Percentiles rank a stretch among this genome's conserved stretches.
phyloP scores from a whole-genome alignment of 2,329 filamentous ascomycete genomes.

The Scortechinia acanthostroma region DNA sequence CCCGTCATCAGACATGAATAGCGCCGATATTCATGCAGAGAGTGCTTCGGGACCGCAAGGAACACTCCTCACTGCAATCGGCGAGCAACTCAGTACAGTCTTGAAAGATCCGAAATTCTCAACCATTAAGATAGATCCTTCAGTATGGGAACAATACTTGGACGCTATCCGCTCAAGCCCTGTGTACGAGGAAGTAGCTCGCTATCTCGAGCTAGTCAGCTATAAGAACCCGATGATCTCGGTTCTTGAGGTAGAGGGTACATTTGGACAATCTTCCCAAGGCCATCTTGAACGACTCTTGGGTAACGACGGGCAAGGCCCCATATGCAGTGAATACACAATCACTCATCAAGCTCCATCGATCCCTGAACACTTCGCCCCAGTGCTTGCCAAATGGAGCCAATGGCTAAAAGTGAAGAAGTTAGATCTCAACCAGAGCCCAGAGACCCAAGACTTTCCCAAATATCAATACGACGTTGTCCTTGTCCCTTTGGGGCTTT shows the following conservation, averaged over 20 bases:
- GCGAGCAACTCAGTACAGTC: no score
- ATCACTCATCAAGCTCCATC: slow-evolving; percentile 12
- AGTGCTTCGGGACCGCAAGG: no score
- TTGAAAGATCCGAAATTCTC: no score
- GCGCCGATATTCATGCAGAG: no score
- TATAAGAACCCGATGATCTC: neutral
- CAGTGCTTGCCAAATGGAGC: slow-evolving; percentile 12
- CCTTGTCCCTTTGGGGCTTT: slow-evolving; percentile 26
- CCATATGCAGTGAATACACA: no score
- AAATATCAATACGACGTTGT: slow-evolving; percentile 22
- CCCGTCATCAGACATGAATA: no score
- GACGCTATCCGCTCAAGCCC: no score
- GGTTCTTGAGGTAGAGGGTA: neutral
- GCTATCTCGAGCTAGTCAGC: neutral
- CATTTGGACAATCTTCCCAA: no score
- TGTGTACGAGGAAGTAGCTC: neutral
- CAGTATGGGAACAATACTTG: no score
- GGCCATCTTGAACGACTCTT: no score
- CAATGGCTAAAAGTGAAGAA: slow-evolving; percentile 15
- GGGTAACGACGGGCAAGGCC: no score
- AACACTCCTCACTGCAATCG: neutral
- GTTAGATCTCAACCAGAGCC: slow-evolving; percentile 21
- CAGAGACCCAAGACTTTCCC: slow-evolving; percentile 20
- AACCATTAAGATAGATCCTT: no score
- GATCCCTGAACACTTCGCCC: slow-evolving; percentile 19